Evolutionary conservation across 371 early-diverging fungal genomes (phyloP), one percentile per base, ranked within the genome.

Genomic region (Lichtheimia ramosa): DNA sequence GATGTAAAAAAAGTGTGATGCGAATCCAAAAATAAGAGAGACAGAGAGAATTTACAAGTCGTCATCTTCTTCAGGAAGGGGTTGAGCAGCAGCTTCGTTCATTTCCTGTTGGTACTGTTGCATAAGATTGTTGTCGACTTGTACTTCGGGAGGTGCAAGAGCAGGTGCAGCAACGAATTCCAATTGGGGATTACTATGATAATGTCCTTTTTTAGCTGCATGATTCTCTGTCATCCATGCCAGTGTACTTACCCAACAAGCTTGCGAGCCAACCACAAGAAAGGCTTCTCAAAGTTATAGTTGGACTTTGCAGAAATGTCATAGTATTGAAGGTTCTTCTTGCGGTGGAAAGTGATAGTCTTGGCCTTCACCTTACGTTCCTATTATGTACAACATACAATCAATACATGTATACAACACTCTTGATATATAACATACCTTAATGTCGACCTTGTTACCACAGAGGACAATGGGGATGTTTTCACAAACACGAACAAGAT

Each of bases 221-320:
- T 46, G 25, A 64, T 16, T 21, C 20, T 58, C 27, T n/a, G n/a
- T n/a, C n/a, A n/a, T n/a, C n/a, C n/a, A n/a, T n/a, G n/a, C n/a
- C n/a, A 51, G 54, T 72, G 23, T 5, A 60, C 75, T 42, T 79
- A 86, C 86, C 87, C 96, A 67, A 90, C 84, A 63, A 99, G 87
- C 87, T 96, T 98, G 69, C 99, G 92, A 28, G 99, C 96, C 63
- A 99, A 89, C 94, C 96, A 95, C 66, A 99, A 84, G 94, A 99
- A 99, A 56, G 99, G 99, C 91, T 98, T 97, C 84, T 99, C 99
- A 77, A 99, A 99, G 92, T 99, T 99, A 90, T 99, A 98, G 91
- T 99, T 99, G 75, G 86, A 86, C 91, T 99, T 99, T 74, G 99
- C 99, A 66, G 93, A 92, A 72, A 99, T 98, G 81, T 99, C 99